phyloP scores from a whole-genome alignment of 116 monocot species.

The Cymodocea nodosa region DNA sequence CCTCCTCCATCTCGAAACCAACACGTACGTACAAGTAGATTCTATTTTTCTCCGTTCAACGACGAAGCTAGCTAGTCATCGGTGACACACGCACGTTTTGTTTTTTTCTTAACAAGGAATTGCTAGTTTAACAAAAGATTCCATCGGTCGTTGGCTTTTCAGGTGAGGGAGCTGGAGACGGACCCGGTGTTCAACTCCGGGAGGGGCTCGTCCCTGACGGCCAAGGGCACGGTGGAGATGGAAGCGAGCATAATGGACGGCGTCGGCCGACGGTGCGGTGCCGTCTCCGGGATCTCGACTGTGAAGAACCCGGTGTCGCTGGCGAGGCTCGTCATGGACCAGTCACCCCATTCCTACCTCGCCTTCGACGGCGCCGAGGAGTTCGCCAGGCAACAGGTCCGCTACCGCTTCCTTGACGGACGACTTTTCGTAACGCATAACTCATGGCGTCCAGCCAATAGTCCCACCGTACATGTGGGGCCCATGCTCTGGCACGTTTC shows the following conservation, averaged over 20 bases:
- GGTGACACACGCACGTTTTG: background rate
- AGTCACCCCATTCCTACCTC: conserved; percentile 89
- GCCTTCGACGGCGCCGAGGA: conserved; percentile 85
- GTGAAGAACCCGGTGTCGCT: conserved; percentile 91
- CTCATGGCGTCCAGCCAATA: background rate
- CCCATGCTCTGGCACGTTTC: background rate
- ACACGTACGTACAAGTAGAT: too few species aligned
- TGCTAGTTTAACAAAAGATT: too few species aligned
- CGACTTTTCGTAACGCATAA: background rate
- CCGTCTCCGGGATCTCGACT: conserved; percentile 76
- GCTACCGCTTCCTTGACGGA: background rate
- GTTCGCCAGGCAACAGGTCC: conserved; percentile 72
- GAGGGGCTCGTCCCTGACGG: conserved; percentile 64
- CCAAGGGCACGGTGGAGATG: conserved; percentile 84
- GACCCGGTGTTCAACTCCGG: conserved; percentile 95
- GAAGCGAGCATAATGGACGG: conserved; percentile 99
- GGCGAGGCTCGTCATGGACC: conserved; percentile 82
- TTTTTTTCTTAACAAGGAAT: too few species aligned
- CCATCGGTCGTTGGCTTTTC: background rate
- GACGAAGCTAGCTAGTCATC: too few species aligned
- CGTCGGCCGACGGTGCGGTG: conserved; percentile 56
- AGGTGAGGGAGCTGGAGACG: conserved; percentile 68
- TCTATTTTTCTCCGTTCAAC: too few species aligned
- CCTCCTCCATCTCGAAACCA: background rate
- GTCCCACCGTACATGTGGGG: background rate